Conservation (phyloP, 176 grass and related monocot genomes). For the Hordeum marinum region DNA sequence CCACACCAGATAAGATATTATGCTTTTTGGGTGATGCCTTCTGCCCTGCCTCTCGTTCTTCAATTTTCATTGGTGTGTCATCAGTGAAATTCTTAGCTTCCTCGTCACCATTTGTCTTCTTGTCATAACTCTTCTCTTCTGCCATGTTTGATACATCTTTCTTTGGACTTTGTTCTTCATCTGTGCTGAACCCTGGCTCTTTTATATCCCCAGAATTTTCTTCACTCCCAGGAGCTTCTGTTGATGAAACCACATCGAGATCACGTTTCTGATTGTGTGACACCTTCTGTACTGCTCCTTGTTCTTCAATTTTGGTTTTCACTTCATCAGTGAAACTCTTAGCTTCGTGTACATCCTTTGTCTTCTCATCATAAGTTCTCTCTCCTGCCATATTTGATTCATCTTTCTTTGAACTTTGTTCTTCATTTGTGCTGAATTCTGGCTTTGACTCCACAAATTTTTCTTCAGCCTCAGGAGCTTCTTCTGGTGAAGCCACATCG, state of each 20-base stretch:
- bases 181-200: slow-evolving; percentile 33
- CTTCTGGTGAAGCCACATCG: slow-evolving; percentile 27
- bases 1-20: slow-evolving; percentile 70
- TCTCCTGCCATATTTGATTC: slow-evolving; percentile 29
- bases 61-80: slow-evolving; percentile 25
- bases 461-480: slow-evolving; percentile 23
- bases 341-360: slow-evolving; percentile 40
- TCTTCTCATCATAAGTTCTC: slow-evolving; percentile 38
- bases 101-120: slow-evolving; percentile 38
- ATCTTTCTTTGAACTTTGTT: slow-evolving; percentile 30
- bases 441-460: slow-evolving; percentile 20
- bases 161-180: slow-evolving; percentile 41
- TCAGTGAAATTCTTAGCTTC: slow-evolving; percentile 35
- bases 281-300: slow-evolving; percentile 40
- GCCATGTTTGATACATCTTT: slow-evolving; percentile 17
- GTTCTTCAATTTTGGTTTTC: slow-evolving; percentile 36
- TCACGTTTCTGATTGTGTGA: slow-evolving; percentile 44
- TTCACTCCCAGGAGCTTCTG: slow-evolving; percentile 19
- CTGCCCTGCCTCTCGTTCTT: slow-evolving; percentile 40
- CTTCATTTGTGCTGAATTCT: slow-evolving; percentile 34
- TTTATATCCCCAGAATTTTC: slow-evolving; percentile 29
- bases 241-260: slow-evolving; percentile 22
- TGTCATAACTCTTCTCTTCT: slow-evolving; percentile 40
- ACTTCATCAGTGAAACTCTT: slow-evolving; percentile 19
- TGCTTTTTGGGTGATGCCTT: slow-evolving; percentile 64